phyloP scores from a whole-genome alignment of 352 stramenopile species.

The Phytophthora constricta region DNA sequence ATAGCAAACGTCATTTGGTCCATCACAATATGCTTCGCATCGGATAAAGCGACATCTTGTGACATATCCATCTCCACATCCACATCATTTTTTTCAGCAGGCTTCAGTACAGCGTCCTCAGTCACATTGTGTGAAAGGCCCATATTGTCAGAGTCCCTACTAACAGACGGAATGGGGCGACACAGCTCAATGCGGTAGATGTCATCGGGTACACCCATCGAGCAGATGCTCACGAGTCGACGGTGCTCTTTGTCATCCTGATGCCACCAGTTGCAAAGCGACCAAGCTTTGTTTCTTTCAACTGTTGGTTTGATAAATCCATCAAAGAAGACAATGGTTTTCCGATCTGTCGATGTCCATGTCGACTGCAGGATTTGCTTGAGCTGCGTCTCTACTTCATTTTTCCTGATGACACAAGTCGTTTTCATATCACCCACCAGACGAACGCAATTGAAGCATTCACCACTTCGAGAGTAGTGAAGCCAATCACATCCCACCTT shows the following conservation, averaged over 20 bases:
- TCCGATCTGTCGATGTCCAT: neutral
- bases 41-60: too few relatives aligned
- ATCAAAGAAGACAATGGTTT: neutral
- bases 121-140: too few relatives aligned
- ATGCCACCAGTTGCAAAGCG: neutral
- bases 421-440: neutral
- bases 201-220: neutral
- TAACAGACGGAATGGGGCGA: too few relatives aligned
- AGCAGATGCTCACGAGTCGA: neutral
- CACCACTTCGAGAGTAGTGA: neutral
- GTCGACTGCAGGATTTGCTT: neutral
- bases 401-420: neutral
- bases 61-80: neutral
- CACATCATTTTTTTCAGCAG: neutral
- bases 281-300: neutral
- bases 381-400: neutral
- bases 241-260: neutral
- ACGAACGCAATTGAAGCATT: neutral
- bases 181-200: neutral
- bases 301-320: neutral
- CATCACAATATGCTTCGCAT: neutral
- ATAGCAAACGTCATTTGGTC: slow-evolving; percentile 3
- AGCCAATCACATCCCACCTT: slow-evolving; percentile 3
- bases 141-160: too few relatives aligned
- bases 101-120: neutral